Evolutionary conservation across 306 rosid genomes (phyloP).

Genomic region (Cucurbita ficifolia): DNA sequence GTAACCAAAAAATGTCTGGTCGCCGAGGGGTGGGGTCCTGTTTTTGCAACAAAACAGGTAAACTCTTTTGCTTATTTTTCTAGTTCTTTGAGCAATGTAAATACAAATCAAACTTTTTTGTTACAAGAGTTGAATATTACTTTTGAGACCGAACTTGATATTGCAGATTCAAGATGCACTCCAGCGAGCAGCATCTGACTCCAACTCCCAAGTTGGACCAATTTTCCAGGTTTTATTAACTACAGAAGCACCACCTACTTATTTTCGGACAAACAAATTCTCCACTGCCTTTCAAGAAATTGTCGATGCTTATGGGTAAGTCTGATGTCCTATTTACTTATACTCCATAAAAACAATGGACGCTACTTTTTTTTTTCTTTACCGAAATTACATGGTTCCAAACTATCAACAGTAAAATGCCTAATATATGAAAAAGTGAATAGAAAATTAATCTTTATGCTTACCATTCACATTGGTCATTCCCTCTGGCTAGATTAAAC

Average conservation of each 20-base stretch:
- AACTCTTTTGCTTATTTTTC: not conserved
- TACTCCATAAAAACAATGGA: slow-evolving; percentile 1
- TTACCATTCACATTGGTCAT: not conserved
- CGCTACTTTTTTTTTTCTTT: not conserved
- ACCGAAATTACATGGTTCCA: not conserved
- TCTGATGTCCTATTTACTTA: not conserved
- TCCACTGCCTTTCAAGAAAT: slow-evolving; percentile 50
- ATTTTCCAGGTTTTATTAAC: slow-evolving; percentile 44
- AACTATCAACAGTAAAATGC: not conserved
- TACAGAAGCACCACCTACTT: slow-evolving; percentile 38
- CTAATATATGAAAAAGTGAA: not conserved
- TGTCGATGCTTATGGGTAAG: slow-evolving; percentile 53
- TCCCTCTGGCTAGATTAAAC: not conserved
- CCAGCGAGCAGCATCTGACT: slow-evolving; percentile 33
- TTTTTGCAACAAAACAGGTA: slow-evolving; percentile 79
- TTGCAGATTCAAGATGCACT: slow-evolving; percentile 47
- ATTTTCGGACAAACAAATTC: slow-evolving; percentile 45
- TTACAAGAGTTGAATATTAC: not conserved
- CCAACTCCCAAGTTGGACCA: slow-evolving; percentile 49
- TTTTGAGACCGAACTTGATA: not conserved
- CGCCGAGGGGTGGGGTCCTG: slow-evolving; percentile 96
- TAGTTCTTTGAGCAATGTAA: not conserved
- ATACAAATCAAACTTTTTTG: not conserved
- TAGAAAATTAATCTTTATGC: not conserved
- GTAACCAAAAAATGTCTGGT: slow-evolving; percentile 94